Evolutionary conservation across 2,329 filamentous ascomycete species (phyloP), one percentile per base, ranked within the genome.

Genomic region (Mariannaea sp.): DNA sequence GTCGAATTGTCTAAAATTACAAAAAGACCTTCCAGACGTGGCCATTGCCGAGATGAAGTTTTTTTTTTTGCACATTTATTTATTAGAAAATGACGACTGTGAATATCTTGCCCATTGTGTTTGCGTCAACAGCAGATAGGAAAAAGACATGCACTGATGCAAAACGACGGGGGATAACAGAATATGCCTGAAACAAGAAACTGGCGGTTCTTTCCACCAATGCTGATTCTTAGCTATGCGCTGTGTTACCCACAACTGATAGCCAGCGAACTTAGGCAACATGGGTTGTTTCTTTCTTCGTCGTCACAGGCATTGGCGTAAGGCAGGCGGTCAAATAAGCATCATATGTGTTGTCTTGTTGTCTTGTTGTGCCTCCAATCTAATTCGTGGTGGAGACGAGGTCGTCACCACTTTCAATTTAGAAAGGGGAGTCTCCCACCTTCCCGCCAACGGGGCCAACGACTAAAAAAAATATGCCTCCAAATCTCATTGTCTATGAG

Each of bases 101-200:
- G 35, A 16, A 38, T 39, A 33, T 38, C 16, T 39, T 7, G 17
- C 35, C 19, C 29, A 32, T n/a, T n/a, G n/a, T n/a, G n/a, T n/a
- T n/a, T n/a, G n/a, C n/a, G n/a, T n/a, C n/a, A n/a, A n/a, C n/a
- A n/a, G n/a, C n/a, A n/a, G n/a, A n/a, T n/a, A n/a, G n/a, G n/a
- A n/a, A n/a, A n/a, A n/a, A n/a, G n/a, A n/a, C n/a, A n/a, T n/a
- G n/a, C n/a, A n/a, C n/a, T n/a, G n/a, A n/a, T n/a, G n/a, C 17
- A 43, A 32, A 53, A 47, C 19, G 45, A 35, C 32, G 33, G 38
- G 26, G 32, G n/a, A n/a, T n/a, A n/a, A n/a, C n/a, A 35, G 38
- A 27, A 35, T 49, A 27, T 22, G 48, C 49, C 51, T 54, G 51
- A 54, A 54, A 54, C 51, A 20, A 44, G 26, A 54, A 16, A 54